These are phyloP conservation scores for Closterium sp. DNA, from an alignment of 139 green algal genomes.

Conservation along the genomic window DNA sequence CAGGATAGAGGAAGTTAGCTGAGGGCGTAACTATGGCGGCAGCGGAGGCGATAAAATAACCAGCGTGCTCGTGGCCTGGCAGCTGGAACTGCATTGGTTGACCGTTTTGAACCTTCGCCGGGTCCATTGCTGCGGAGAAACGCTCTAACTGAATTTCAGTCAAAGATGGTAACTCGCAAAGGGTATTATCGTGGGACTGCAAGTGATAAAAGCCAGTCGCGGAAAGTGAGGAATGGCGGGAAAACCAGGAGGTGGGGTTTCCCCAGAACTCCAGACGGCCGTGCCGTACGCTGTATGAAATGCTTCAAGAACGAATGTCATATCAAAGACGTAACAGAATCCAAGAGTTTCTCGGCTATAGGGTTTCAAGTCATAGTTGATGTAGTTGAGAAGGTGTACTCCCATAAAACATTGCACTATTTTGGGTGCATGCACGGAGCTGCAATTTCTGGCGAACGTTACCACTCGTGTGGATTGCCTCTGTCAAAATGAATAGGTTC, in stretches of 20 bases:
- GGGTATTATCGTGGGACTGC: too few species aligned
- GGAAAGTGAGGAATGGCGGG: too few species aligned
- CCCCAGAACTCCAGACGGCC: too few species aligned
- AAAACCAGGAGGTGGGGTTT: too few species aligned
- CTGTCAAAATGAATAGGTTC: not conserved
- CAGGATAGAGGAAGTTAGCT: not conserved
- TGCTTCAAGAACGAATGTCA: too few species aligned
- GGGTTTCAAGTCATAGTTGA: too few species aligned
- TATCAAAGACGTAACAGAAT: too few species aligned
- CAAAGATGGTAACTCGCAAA: too few species aligned
- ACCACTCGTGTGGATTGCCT: not conserved
- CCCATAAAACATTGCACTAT: not conserved
- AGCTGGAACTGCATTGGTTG: not conserved
- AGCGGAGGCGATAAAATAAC: not conserved
- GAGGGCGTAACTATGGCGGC: not conserved
- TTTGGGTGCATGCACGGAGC: not conserved
- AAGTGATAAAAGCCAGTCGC: too few species aligned
- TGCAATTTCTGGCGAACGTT: not conserved
- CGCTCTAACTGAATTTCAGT: not conserved
- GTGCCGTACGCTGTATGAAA: too few species aligned
- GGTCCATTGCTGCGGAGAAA: not conserved
- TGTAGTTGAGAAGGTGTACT: too few species aligned
- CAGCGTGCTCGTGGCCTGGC: not conserved
- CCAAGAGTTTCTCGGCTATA: too few species aligned
- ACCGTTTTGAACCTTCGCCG: not conserved